Percentiles rank a stretch among this genome's conserved stretches.
phyloP scores from a whole-genome alignment of 192 early-diverging fungal species.

The Backusella psychrophila region DNA sequence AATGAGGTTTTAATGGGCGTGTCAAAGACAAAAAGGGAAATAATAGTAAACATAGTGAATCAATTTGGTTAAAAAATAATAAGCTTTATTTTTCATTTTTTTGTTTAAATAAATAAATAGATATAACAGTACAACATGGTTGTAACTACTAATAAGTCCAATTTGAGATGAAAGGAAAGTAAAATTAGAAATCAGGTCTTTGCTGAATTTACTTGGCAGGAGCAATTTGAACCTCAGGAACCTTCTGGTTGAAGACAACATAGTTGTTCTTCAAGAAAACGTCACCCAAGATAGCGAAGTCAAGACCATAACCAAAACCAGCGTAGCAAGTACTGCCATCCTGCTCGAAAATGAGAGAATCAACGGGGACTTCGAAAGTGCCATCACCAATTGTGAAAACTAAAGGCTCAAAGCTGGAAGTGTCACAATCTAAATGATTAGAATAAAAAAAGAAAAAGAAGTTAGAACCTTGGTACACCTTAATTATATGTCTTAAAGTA shows the following conservation, averaged over 20 bases:
- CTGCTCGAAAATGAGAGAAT: conserved; percentile 36
- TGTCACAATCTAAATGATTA: conserved; percentile 9
- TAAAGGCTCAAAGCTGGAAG: conserved; percentile 22
- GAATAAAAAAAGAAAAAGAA: background rate
- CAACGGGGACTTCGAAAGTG: conserved; percentile 37
- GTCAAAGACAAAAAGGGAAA: no score
- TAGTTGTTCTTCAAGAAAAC: conserved; percentile 69
- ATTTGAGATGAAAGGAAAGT: background rate
- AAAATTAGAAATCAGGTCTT: background rate
- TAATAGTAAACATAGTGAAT: no score
- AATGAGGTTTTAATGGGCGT: no score
- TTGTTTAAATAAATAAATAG: background rate
- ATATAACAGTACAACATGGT: background rate
- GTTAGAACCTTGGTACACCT: no score
- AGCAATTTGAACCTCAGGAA: conserved; percentile 57
- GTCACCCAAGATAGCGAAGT: conserved; percentile 60
- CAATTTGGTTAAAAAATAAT: no score
- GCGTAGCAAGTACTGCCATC: conserved; percentile 4
- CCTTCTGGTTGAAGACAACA: conserved; percentile 60
- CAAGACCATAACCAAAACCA: conserved; percentile 35
- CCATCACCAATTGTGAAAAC: conserved; percentile 35
- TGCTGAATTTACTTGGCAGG: conserved; percentile 25
- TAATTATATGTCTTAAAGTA: background rate
- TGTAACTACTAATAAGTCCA: background rate
- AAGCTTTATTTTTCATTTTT: no score